Conservation (phyloP, 345 rosid genomes). For the Salix caprea region DNA sequence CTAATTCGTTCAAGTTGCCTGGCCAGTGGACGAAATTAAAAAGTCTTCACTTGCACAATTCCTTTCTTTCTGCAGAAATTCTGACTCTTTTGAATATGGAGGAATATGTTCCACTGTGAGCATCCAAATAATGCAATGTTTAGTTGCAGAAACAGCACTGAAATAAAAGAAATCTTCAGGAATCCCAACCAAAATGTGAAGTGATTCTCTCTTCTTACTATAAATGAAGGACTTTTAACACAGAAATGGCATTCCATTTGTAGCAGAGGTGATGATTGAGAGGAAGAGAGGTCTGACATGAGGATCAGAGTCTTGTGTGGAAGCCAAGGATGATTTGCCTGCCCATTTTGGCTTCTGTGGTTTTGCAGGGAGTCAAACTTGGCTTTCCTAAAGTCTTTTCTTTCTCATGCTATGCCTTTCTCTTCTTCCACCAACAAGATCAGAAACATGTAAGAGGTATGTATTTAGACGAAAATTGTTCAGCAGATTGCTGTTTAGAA, state of each 20-base stretch:
- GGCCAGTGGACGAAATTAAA: no score
- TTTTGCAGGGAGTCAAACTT: neutral
- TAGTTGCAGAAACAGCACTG: no score
- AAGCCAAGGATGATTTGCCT: slow-evolving; percentile 13
- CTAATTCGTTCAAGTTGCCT: no score
- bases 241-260: neutral
- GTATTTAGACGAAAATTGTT: neutral
- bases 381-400: neutral
- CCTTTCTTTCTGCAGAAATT: no score
- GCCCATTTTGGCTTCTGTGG: neutral
- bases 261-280: neutral
- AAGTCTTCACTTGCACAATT: no score
- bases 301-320: neutral
- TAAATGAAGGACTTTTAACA: no score
- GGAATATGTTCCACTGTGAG: no score
- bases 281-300: slow-evolving; percentile 1
- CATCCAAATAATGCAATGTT: no score
- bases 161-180: neutral
- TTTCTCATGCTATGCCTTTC: slow-evolving; percentile 4
- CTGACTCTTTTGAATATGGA: no score
- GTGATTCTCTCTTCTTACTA: neutral
- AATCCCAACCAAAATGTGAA: no score
- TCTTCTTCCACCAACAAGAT: neutral
- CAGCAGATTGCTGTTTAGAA: no score
- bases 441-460: neutral